These are phyloP conservation scores for Phytophthora tubulina DNA, from an alignment of 352 stramenopile genomes.

Conservation along the genomic window DNA sequence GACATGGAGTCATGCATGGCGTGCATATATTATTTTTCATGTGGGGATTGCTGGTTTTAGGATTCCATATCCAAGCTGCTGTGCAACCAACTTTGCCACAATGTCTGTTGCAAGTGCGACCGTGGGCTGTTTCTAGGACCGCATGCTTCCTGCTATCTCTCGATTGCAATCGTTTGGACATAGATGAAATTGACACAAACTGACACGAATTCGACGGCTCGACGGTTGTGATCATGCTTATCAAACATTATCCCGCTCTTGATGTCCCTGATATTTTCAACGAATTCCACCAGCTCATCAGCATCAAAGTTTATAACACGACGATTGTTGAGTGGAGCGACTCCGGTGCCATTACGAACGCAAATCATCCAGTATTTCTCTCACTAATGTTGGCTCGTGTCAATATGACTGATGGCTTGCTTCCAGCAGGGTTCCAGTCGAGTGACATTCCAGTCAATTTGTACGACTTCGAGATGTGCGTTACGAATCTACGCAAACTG, in stretches of 20 bases:
- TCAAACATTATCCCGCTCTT: slow-evolving; percentile 38
- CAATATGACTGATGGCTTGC: slow-evolving; percentile 1
- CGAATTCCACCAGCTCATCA: background rate
- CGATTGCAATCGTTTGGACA: too few relatives aligned
- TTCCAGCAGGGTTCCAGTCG: background rate
- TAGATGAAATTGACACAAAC: background rate
- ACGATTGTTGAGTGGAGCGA: slow-evolving; percentile 3
- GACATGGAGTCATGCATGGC: background rate
- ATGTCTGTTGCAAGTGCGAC: too few relatives aligned
- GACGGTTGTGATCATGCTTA: slow-evolving; percentile 33
- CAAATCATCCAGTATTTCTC: background rate
- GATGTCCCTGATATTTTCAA: slow-evolving; percentile 2
- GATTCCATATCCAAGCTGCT: background rate
- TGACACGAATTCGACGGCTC: slow-evolving; percentile 34
- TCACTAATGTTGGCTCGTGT: slow-evolving; percentile 9
- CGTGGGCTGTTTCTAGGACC: too few relatives aligned
- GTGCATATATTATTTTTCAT: slow-evolving; percentile 1
- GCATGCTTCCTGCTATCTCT: too few relatives aligned
- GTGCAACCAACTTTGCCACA: too few relatives aligned
- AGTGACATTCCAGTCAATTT: background rate
- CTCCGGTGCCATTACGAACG: slow-evolving; percentile 8
- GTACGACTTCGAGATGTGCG: slow-evolving; percentile 7
- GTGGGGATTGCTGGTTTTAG: slow-evolving; percentile 12
- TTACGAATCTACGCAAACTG: slow-evolving; percentile 5
- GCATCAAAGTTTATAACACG: slow-evolving; percentile 6